Base-by-base conservation (phyloP, 176 grass and related monocot species). In the Raddia distichophylla region DNA sequence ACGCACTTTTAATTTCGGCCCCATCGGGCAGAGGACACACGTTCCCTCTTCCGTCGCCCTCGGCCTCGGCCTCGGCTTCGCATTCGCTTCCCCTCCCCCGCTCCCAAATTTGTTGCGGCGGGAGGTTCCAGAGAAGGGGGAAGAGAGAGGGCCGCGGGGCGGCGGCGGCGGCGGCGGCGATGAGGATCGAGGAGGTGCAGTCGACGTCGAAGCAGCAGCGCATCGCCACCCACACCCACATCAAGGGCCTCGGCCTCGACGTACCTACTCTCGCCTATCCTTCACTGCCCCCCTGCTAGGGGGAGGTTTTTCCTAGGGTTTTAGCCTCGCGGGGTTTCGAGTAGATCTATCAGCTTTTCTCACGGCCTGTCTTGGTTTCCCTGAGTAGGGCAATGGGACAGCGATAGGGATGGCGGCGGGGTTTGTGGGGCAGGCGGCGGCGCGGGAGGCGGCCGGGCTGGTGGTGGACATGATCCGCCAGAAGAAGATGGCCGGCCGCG, bases 201-300 rank as follows among this genome's bases (percentile, higher is more conserved):
- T 98, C 90, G 60, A 84, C 96, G 46, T 86, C 96, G 43, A 99
- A 95, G 87, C 91, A 93, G 85, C 93, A 95, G 74, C 88, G 93
- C 64, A 85, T 99, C 80, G 93, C 96, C 68, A 95, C 90, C 22
- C 90, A 99, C 46, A 97, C 95, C 47, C 90, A 94, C 82, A 97
- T 97, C 74, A 97, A 97, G 81, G 92, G 92, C 85, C 95, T 97
- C 78, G 94, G 94, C 47, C 94, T 97, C 69, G 95, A 97, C 78
- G 94, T 94, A 94, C 46, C 14, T 71, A 22, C 60, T 53, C 74
- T 10, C 33, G 33, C 49, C 52, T 68, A 9, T 16, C 63, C 71
- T 82, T 57, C 70, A 27, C 77, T 60, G 64, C 43, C 34, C 49
- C n/a, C 22, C 17, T 33, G 51, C 15, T 45, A 66, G 22, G 86